Evolutionary conservation across 2,329 filamentous ascomycete genomes (phyloP).

Genomic region (Sclerotinia glacialis): DNA sequence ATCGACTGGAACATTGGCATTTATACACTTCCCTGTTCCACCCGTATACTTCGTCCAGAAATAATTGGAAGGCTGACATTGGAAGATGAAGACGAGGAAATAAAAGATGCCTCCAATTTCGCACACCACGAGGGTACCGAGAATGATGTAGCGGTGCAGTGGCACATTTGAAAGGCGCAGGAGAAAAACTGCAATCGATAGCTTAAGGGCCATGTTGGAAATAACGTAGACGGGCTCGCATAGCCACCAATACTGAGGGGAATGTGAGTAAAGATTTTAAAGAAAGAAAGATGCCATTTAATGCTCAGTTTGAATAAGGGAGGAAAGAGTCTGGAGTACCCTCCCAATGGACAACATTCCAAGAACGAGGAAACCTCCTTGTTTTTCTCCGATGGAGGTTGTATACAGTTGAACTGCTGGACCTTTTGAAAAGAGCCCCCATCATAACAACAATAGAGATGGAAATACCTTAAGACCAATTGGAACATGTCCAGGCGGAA

Average conservation of each 20-base stretch:
- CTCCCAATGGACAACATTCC: neutral
- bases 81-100: conserved; percentile 42
- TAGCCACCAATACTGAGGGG: conserved; percentile 40
- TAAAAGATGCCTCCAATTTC: conserved; percentile 41
- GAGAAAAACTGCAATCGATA: conserved; percentile 43
- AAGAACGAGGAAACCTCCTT: neutral
- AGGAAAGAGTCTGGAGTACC: neutral
- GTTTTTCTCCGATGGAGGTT: neutral
- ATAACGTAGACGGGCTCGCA: conserved; percentile 44
- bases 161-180: conserved; percentile 40
- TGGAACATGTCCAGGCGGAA: conserved; percentile 32
- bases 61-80: conserved; percentile 42
- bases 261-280: conserved; percentile 2
- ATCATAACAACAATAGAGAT: neutral
- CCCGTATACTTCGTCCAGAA: conserved; percentile 43
- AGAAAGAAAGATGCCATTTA: neutral
- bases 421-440: neutral
- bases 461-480: conserved; percentile 35
- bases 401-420: neutral
- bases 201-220: conserved; percentile 43
- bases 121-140: conserved; percentile 37
- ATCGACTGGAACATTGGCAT: conserved; percentile 36
- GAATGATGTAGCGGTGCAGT: conserved; percentile 41
- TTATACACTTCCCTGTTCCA: conserved; percentile 40
- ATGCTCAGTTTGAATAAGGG: neutral